Evolutionary conservation across 768 basidiomycete genomes (phyloP).

Genomic region (Kwoniella dendrophila): DNA sequence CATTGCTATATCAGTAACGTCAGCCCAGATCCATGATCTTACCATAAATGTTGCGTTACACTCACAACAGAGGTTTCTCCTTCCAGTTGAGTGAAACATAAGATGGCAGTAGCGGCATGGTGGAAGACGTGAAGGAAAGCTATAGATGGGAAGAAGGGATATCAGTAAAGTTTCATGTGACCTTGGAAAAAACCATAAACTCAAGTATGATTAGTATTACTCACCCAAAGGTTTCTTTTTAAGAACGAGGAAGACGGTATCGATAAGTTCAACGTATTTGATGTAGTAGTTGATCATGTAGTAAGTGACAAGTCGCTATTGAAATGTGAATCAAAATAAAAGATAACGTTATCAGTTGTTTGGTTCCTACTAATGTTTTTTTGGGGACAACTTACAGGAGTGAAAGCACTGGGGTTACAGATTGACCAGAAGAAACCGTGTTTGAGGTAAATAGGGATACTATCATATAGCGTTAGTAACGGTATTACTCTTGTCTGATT

Average conservation of each 20-base stretch:
- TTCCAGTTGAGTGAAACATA: conserved; percentile 92
- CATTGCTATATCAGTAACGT: conserved; percentile 69
- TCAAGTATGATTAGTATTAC: too few relatives aligned
- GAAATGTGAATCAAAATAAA: too few relatives aligned
- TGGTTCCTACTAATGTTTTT: background rate
- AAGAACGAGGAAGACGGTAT: conserved; percentile 93
- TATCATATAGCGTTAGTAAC: conserved; percentile 20
- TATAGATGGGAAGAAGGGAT: conserved; percentile 50
- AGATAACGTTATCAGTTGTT: background rate
- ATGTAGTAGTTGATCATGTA: conserved; percentile 99
- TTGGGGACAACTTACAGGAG: conserved; percentile 65
- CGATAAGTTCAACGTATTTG: conserved; percentile 94
- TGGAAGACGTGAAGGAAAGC: conserved; percentile 99
- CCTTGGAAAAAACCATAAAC: background rate
- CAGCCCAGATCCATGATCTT: too few relatives aligned
- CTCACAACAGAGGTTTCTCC: conserved; percentile 90
- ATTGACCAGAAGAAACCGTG: conserved; percentile 74
- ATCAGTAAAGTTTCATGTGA: background rate
- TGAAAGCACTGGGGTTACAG: conserved; percentile 79
- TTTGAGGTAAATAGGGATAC: conserved; percentile 71
- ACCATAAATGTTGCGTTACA: conserved; percentile 24
- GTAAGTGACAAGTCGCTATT: conserved; percentile 85
- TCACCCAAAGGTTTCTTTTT: conserved; percentile 97
- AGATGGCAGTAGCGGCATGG: conserved; percentile 93
- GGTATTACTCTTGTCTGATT: background rate